Conservation (phyloP, 139 green algal species). For the Spirogloea muscicola region DNA sequence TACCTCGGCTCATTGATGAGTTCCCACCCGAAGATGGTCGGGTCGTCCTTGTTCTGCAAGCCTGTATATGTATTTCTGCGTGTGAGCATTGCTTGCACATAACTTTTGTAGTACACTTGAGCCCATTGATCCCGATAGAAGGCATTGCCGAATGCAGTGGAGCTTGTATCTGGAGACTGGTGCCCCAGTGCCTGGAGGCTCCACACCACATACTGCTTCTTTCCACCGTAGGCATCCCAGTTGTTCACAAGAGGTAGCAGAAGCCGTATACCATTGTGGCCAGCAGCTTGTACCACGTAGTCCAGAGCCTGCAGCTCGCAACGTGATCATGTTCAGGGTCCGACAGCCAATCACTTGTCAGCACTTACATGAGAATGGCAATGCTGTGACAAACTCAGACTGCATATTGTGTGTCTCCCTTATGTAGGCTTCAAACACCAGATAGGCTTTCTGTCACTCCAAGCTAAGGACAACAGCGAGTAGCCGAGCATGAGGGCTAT, state of each 20-base stretch:
- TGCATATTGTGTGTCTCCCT: too few relatives aligned
- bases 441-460: too few relatives aligned
- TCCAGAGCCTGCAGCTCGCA: constrained; percentile 10
- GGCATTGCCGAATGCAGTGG: constrained; percentile 4
- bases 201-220: constrained; percentile 45
- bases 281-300: constrained; percentile 12
- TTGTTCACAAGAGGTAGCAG: constrained; percentile 40
- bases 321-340: too few relatives aligned
- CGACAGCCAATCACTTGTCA: too few relatives aligned
- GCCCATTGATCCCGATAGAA: not conserved
- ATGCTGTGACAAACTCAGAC: too few relatives aligned
- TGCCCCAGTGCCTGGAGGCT: not conserved
- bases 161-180: not conserved
- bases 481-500: too few relatives aligned
- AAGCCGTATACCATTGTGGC: constrained; percentile 20
- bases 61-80: constrained; percentile 55
- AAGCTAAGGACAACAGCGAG: too few relatives aligned
- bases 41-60: constrained; percentile 60
- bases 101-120: not conserved
- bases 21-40: constrained; percentile 68
- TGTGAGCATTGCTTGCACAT: not conserved
- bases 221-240: constrained; percentile 42
- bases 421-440: too few relatives aligned
- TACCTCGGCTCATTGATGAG: constrained; percentile 59
- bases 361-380: too few relatives aligned